These are phyloP conservation scores for Botryotinia calthae DNA, from an alignment of 2,329 filamentous ascomycete species.

Conservation along the genomic window DNA sequence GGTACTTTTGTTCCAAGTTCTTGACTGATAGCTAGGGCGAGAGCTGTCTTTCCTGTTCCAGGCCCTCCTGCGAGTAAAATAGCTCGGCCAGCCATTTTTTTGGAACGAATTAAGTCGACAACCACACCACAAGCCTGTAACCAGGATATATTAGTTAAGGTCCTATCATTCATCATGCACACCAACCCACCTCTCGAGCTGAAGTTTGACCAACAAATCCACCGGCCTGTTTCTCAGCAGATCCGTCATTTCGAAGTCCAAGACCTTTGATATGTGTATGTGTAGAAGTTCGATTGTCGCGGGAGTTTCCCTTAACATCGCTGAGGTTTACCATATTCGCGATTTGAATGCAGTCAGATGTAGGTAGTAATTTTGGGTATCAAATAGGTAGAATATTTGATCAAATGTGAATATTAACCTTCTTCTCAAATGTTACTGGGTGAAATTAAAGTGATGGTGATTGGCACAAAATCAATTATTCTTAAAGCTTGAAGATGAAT, in stretches of 20 bases:
- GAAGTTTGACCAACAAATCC: conserved; percentile 88
- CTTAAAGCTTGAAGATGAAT: conserved; percentile 14
- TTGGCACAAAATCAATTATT: conserved; percentile 4
- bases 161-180: conserved; percentile 51
- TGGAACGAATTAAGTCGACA: conserved; percentile 90
- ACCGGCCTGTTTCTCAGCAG: conserved; percentile 71
- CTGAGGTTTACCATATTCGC: conserved; percentile 78
- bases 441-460: background rate
- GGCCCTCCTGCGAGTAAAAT: conserved; percentile 92
- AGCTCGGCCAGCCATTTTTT: conserved; percentile 96
- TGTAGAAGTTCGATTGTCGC: conserved; percentile 92
- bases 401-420: background rate
- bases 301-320: conserved; percentile 90
- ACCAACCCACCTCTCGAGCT: conserved; percentile 73
- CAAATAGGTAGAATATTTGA: background rate
- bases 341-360: background rate
- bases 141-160: conserved; percentile 78
- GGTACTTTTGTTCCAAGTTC: conserved; percentile 97
- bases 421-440: background rate
- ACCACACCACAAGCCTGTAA: conserved; percentile 88
- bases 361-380: conserved; percentile 9
- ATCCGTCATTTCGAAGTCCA: conserved; percentile 81
- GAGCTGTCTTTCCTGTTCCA: conserved; percentile 94
- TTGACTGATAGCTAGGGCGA: conserved; percentile 92
- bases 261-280: conserved; percentile 98